These are phyloP conservation scores for Dothideomycetidae sp. DNA, from an alignment of 2,329 filamentous ascomycete genomes.

Conservation along the genomic window DNA sequence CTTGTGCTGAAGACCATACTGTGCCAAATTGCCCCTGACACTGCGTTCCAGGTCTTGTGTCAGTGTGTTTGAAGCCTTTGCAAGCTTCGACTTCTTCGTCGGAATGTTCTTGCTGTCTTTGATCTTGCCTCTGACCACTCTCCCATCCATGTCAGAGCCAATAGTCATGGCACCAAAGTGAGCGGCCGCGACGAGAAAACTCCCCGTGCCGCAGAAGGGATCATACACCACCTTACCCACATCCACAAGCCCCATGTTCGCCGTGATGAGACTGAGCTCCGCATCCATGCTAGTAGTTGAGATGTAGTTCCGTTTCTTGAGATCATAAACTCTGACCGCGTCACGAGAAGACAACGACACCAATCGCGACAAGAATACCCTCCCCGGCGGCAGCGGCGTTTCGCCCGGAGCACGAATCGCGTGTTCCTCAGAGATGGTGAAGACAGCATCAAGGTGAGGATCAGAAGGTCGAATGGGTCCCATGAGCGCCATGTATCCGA, in stretches of 20 bases:
- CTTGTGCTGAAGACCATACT: constrained; percentile 53
- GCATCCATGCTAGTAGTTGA: constrained; percentile 96
- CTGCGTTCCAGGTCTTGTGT: constrained; percentile 25
- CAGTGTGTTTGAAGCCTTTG: background rate
- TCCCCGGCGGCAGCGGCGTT: background rate
- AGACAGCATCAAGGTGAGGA: constrained; percentile 40
- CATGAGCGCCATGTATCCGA: constrained; percentile 61
- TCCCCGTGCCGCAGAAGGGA: constrained; percentile 89
- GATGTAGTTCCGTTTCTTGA: constrained; percentile 90
- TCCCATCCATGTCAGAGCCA: constrained; percentile 87
- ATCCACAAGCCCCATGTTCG: constrained; percentile 71
- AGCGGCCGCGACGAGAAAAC: constrained; percentile 78
- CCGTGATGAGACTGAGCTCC: constrained; percentile 78
- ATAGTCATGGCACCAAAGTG: constrained; percentile 75
- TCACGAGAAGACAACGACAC: constrained; percentile 54
- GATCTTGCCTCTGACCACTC: constrained; percentile 61
- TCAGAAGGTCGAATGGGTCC: constrained; percentile 46
- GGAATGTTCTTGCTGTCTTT: constrained; percentile 3
- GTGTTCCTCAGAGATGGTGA: constrained; percentile 66
- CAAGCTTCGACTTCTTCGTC: constrained; percentile 1
- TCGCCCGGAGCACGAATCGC: background rate
- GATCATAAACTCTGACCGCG: constrained; percentile 58
- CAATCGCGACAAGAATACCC: constrained; percentile 54
- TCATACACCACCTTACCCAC: constrained; percentile 85
- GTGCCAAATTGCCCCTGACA: constrained; percentile 59